Base-by-base conservation (phyloP, 192 early-diverging fungal genomes). In the Gigaspora rosea region DNA sequence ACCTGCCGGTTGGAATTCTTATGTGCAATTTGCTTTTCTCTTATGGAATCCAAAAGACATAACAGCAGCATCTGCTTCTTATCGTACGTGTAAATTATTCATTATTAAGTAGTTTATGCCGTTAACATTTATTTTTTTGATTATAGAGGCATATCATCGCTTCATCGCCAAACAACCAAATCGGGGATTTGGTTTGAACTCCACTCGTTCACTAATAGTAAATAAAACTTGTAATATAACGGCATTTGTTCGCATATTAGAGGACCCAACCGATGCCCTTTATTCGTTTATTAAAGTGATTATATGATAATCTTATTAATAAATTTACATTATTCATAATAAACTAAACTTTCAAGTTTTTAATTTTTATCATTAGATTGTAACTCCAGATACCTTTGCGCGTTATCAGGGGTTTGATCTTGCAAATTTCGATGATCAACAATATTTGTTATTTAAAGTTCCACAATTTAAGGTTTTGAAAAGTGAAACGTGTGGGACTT, bases 111-210 rank as follows among this genome's bases (percentile, higher is more conserved):
- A n/a, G n/a, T n/a, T n/a, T 41, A 41, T 41, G 5, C 2, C 2
- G 5, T 5, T 3, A 3, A 41, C 5, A 2, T 5, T 41, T 5
- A 54, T 54, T 54, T 54, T 18, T 54, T 12, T 54, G 22, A n/a
- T n/a, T 61, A 50, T 70, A 87, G 82, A 66, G 75, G 88, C 95
- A 8, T 83, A 91, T 48, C 96, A 99, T 82, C 87, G 97, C 63
- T 98, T 94, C 79, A 90, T 81, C 57, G 83, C 88, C 11, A 87
- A 91, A 6, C 94, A 95, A 77, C 79, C 89, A 2, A 96, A 99
- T 82, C 98, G 97, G 97, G 97, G 97, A 0, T 99, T 98, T 81
- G 86, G 20, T 92, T 96, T 75, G 27, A 80, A 81, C 2, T 76
- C 75, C 46, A 71, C 80, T 13, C 83, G 84, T 3, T 81, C 95